Base-by-base conservation (phyloP, 1,139 yeast species). In the Hemisphaericaspora xylofermentans region DNA sequence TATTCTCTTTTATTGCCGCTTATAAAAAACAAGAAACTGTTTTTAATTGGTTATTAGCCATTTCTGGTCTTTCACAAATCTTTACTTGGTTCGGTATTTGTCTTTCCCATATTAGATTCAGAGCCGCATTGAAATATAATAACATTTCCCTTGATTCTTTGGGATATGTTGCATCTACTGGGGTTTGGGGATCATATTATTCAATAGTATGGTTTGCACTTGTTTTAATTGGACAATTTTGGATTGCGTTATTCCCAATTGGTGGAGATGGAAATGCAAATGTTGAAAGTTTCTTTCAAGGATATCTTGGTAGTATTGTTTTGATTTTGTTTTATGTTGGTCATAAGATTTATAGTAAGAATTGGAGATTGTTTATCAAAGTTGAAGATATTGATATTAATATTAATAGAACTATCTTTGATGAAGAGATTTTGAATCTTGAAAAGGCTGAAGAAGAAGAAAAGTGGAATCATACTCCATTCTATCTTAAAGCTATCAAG, bases 71-170 rank as follows among this genome's bases (percentile, higher is more conserved):
- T 42, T 66, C 74, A 8, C 70, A 67, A 45, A 63, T 71, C 30
- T 65, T 71, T 48, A 68, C 71, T 32, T 71, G 76, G 76, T 58
- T 64, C 21, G 63, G 67, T 37, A 68, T 71, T 46, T 68, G 74
- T 47, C 43, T 65, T 34, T 67, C 73, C 39, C 75, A 69, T 46
- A 57, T 70, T 39, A 58, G 76, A 49, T 71, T 71, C 54, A 60
- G 76, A 54, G 56, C 59, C n/a, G 74, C 71, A 0, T 65, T 71
- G 53, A 63, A 56, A 44, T 55, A 59, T 51, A 58, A 64, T 49
- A 64, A 67, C 41, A 58, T 68, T 32, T 60, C 69, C 4, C 43
- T 64, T 22, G 57, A 54, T 34, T 54, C 70, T 6, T 64, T 71
- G 52, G 76, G 74, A 3, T 71, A 67, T 43, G 64, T 60, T 18